Evolutionary conservation across 352 stramenopile species (phyloP).

Genomic region (Pythium rhizo-oryzae): DNA sequence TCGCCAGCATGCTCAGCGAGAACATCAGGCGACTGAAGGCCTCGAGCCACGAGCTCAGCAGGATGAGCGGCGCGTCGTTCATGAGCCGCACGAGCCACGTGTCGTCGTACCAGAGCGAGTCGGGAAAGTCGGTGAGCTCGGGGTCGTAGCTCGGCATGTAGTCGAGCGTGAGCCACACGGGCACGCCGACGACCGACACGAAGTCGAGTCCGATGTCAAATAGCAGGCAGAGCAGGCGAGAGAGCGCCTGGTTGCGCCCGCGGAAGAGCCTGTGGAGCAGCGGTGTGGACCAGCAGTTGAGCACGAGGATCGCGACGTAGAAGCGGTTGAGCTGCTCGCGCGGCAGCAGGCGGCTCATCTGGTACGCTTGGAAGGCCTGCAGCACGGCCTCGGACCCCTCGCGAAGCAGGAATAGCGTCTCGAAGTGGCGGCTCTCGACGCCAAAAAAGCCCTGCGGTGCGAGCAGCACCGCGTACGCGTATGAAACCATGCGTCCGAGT

Average conservation of each 20-base stretch:
- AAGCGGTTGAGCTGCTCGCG: conserved; percentile 17
- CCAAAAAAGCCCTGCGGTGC: background rate
- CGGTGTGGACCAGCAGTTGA: conserved; percentile 26
- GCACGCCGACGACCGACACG: conserved; percentile 6
- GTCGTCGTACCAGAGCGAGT: conserved; percentile 17
- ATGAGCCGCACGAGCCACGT: conserved; percentile 11
- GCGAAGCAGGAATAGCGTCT: conserved; percentile 9
- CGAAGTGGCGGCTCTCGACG: conserved; percentile 12
- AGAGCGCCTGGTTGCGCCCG: background rate
- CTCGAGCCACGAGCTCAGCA: conserved; percentile 12
- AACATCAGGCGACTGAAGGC: conserved; percentile 22
- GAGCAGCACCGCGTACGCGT: background rate
- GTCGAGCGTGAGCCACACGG: background rate
- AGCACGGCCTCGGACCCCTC: conserved; percentile 14
- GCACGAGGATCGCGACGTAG: conserved; percentile 14
- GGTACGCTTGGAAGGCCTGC: conserved; percentile 19
- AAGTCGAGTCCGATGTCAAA: conserved; percentile 21
- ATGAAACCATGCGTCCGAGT: no score
- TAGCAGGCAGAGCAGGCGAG: conserved; percentile 12
- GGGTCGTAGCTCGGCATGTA: conserved; percentile 13
- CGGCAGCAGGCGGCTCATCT: conserved; percentile 16
- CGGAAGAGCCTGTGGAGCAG: conserved; percentile 1
- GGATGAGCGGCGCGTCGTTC: conserved; percentile 15
- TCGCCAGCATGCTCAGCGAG: conserved; percentile 14
- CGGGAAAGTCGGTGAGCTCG: background rate